Base-by-base conservation (phyloP, 805 yeast species). In the Candida manassasensis region DNA sequence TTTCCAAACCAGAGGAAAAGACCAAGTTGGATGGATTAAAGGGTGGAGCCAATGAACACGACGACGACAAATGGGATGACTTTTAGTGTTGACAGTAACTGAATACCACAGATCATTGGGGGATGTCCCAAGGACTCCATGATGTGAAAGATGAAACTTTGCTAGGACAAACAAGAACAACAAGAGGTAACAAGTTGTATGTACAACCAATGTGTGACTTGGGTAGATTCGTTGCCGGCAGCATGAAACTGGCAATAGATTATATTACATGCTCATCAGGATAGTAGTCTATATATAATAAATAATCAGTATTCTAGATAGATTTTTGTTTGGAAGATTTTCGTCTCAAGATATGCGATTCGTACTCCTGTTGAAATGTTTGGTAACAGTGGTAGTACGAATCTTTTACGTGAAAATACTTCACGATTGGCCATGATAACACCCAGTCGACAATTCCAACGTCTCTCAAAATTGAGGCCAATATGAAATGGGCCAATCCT, bases 61-160 rank as follows among this genome's bases (percentile, higher is more conserved):
- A 69, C 17, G 79, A 75, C 22, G 84, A 79, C 44, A 73, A 74
- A 38, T 81, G 88, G 87, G 86, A 81, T 53, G 78, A 73, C 34
- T 81, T 81, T 55, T 81, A 48, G 31, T 13, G 15, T 29, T n/a
- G n/a, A n/a, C n/a, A n/a, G n/a, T n/a, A n/a, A n/a, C n/a, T n/a
- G n/a, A n/a, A n/a, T n/a, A n/a, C n/a, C n/a, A n/a, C n/a, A n/a
- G n/a, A n/a, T n/a, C n/a, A n/a, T n/a, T n/a, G n/a, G n/a, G n/a
- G n/a, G n/a, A n/a, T n/a, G n/a, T n/a, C n/a, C n/a, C n/a, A n/a
- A n/a, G n/a, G n/a, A n/a, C n/a, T n/a, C n/a, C n/a, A n/a, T n/a
- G n/a, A n/a, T n/a, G n/a, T n/a, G n/a, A n/a, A n/a, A n/a, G n/a
- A n/a, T n/a, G n/a, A n/a, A n/a, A n/a, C n/a, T n/a, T n/a, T n/a